Conservation (phyloP, 208 protist genomes). For the Zelonia costaricensis region DNA sequence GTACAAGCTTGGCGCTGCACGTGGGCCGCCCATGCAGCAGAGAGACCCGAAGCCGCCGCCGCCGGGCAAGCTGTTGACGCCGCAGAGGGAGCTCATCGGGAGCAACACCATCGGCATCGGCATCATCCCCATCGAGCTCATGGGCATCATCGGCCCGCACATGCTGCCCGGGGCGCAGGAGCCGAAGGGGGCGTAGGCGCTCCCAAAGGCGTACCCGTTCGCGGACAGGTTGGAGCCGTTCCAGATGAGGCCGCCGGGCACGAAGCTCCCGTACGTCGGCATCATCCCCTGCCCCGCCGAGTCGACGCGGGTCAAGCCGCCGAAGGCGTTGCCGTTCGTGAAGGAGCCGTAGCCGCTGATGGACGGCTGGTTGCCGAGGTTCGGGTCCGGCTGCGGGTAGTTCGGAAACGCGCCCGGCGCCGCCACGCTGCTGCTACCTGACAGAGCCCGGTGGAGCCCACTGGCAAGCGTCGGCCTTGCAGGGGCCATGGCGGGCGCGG, state of each 20-base stretch:
- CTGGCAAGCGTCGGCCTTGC: too few species aligned
- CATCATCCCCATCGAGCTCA: neutral
- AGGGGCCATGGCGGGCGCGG: too few species aligned
- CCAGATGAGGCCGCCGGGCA: too few species aligned
- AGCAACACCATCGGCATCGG: neutral
- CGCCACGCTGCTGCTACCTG: too few species aligned
- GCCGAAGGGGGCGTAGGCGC: neutral
- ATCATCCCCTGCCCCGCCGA: neutral
- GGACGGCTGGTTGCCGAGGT: too few species aligned
- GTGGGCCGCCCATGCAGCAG: neutral
- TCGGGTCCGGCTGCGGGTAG: too few species aligned
- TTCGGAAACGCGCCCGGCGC: too few species aligned
- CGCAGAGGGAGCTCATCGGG: neutral
- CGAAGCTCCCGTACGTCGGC: conserved; percentile 1
- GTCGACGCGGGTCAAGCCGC: too few species aligned
- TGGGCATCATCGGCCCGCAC: neutral
- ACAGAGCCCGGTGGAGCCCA: too few species aligned
- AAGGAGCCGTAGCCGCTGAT: too few species aligned
- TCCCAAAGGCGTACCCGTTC: too few species aligned
- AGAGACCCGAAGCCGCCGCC: neutral
- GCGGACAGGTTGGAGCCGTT: neutral
- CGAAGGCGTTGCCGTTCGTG: too few species aligned
- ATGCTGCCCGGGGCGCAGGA: neutral
- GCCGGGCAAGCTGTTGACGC: neutral
- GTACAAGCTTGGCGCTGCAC: neutral